Percentiles rank a stretch among this genome's conserved stretches.
Evolutionary conservation across 495 filamentous ascomycete genomes (phyloP).

Genomic region (Daldinia childiae): DNA sequence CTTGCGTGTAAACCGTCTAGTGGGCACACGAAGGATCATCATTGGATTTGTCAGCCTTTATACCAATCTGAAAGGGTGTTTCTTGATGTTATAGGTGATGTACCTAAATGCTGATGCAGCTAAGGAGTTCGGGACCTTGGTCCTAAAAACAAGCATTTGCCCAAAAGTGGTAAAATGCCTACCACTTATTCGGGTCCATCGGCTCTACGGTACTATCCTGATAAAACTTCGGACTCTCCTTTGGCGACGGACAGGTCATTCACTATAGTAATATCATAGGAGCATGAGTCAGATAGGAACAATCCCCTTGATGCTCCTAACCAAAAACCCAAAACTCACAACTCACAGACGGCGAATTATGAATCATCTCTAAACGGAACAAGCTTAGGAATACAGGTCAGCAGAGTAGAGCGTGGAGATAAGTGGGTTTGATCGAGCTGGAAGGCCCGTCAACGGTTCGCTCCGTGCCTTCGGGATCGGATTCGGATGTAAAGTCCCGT

Average conservation of each 20-base stretch:
- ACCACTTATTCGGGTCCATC: conserved; percentile 19
- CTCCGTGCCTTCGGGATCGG: conserved; percentile 10
- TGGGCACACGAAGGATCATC: conserved; percentile 5
- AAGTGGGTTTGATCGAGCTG: conserved; percentile 16
- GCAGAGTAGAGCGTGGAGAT: conserved; percentile 6
- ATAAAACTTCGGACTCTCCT: background rate
- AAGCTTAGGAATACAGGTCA: conserved; percentile 10
- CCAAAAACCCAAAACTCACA: background rate
- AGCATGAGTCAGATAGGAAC: conserved; percentile 35
- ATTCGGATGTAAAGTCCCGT: conserved; percentile 6
- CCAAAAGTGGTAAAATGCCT: conserved; percentile 18
- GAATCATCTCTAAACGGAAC: conserved; percentile 18
- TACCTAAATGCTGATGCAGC: conserved; percentile 36
- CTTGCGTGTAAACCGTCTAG: conserved; percentile 13
- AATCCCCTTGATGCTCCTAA: background rate
- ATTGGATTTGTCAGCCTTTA: conserved; percentile 35
- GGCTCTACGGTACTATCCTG: conserved; percentile 1
- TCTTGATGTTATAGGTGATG: conserved; percentile 7
- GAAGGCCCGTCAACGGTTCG: background rate
- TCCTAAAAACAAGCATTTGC: conserved; percentile 15
- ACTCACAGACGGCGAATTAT: background rate
- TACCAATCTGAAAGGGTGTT: conserved; percentile 4
- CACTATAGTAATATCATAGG: conserved; percentile 13
- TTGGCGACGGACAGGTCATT: conserved; percentile 2
- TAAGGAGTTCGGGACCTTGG: conserved; percentile 20